These are phyloP conservation scores for Kwoniella shivajii DNA, from an alignment of 1,284 basidiomycete species.

Conservation along the genomic window DNA sequence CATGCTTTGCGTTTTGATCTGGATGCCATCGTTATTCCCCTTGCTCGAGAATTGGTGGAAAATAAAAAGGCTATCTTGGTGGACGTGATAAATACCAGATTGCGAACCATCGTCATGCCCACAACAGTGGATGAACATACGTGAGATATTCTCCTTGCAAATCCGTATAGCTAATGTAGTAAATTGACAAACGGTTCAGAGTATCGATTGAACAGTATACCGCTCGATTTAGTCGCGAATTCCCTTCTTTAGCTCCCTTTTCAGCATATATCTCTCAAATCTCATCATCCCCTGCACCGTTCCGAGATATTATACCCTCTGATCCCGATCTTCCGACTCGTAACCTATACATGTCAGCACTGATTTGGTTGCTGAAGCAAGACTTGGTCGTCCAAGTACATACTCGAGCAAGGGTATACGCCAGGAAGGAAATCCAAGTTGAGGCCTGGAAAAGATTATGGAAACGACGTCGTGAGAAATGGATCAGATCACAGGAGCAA, in stretches of 20 bases:
- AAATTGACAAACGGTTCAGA: slow-evolving; percentile 5
- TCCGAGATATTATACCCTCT: slow-evolving; percentile 52
- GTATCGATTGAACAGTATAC: slow-evolving; percentile 55
- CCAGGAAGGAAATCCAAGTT: slow-evolving; percentile 73
- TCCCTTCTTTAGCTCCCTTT: slow-evolving; percentile 70
- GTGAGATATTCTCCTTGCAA: slow-evolving; percentile 56
- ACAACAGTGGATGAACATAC: slow-evolving; percentile 67
- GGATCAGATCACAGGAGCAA: slow-evolving; percentile 25
- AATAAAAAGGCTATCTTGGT: slow-evolving; percentile 86
- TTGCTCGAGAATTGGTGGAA: slow-evolving; percentile 85
- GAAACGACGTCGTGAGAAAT: slow-evolving; percentile 37
- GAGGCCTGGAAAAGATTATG: slow-evolving; percentile 50
- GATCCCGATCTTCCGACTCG: slow-evolving; percentile 51
- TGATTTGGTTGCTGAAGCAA: slow-evolving; percentile 89
- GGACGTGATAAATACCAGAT: slow-evolving; percentile 75
- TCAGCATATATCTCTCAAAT: slow-evolving; percentile 72
- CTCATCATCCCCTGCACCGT: slow-evolving; percentile 69
- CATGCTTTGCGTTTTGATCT: slow-evolving; percentile 82
- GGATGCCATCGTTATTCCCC: slow-evolving; percentile 80
- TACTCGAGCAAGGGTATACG: slow-evolving; percentile 80
- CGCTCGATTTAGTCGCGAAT: slow-evolving; percentile 66
- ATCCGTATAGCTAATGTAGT: background rate
- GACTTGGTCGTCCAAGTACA: slow-evolving; percentile 84
- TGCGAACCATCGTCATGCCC: slow-evolving; percentile 80
- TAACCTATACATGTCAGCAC: slow-evolving; percentile 73